Percentiles rank a stretch among this genome's conserved stretches.
These are phyloP conservation scores for Celoporthe dispersa DNA, from an alignment of 2,329 filamentous ascomycete species.

Conservation along the genomic window DNA sequence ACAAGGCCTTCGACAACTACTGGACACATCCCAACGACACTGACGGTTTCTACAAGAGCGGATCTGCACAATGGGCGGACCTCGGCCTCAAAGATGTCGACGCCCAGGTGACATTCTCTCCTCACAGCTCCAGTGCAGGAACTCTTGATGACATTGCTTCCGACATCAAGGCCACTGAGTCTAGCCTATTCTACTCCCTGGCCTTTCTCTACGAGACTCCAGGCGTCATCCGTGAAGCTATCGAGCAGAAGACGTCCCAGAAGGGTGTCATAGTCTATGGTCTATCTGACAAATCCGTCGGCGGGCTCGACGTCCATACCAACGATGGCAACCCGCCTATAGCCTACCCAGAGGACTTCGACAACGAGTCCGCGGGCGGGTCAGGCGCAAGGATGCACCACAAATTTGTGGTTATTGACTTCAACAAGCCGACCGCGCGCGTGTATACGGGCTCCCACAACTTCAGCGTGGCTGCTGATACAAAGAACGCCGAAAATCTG, in stretches of 20 bases:
- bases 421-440: constrained; percentile 33
- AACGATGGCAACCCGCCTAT: constrained; percentile 33
- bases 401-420: constrained; percentile 34
- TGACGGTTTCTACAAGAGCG: constrained; percentile 30
- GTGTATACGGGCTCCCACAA: constrained; percentile 35
- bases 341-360: constrained; percentile 32
- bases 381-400: constrained; percentile 33
- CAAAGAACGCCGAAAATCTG: constrained; percentile 32
- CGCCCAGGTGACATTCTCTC: constrained; percentile 33
- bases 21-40: constrained; percentile 32
- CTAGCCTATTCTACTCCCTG: constrained; percentile 34
- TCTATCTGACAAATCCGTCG: constrained; percentile 33
- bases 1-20: constrained; percentile 29
- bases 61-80: constrained; percentile 30
- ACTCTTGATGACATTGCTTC: constrained; percentile 30
- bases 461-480: constrained; percentile 32
- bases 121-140: constrained; percentile 31
- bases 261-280: constrained; percentile 34
- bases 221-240: constrained; percentile 32
- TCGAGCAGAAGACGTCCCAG: constrained; percentile 29
- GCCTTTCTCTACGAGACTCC: constrained; percentile 40
- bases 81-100: constrained; percentile 31
- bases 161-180: constrained; percentile 43
- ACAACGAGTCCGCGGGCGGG: constrained; percentile 31
- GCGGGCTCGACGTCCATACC: constrained; percentile 30